phyloP scores from a whole-genome alignment of 208 protist species.

The Trypanosomatidae sp. region DNA sequence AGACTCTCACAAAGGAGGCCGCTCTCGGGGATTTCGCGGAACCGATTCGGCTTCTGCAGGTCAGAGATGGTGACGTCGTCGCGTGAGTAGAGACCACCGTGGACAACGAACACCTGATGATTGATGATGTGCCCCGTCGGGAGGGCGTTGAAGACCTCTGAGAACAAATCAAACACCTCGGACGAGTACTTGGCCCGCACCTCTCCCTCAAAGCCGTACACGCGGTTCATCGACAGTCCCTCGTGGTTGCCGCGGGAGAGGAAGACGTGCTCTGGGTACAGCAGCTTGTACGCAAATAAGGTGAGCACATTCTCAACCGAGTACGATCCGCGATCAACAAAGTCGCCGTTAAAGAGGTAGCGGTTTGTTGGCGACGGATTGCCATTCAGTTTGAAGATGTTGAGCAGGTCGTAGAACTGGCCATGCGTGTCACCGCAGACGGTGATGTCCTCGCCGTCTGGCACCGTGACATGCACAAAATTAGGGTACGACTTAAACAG shows the following conservation, averaged over 20 bases:
- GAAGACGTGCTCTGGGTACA: slow-evolving; percentile 96
- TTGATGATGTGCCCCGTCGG: slow-evolving; percentile 95
- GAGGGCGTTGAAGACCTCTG: slow-evolving; percentile 95
- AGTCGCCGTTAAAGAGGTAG: slow-evolving; percentile 97
- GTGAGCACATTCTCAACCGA: slow-evolving; percentile 96
- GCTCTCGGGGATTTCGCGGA: slow-evolving; percentile 93
- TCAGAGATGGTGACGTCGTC: slow-evolving; percentile 97
- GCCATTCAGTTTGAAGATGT: slow-evolving; percentile 96
- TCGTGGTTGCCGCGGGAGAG: slow-evolving; percentile 98
- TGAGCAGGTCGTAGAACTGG: slow-evolving; percentile 98
- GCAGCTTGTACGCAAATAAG: slow-evolving; percentile 96
- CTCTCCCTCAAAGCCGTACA: slow-evolving; percentile 99
- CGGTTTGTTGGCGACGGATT: slow-evolving; percentile 87
- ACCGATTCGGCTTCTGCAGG: slow-evolving; percentile 95
- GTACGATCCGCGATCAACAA: slow-evolving; percentile 97
- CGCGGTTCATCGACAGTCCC: slow-evolving; percentile 94
- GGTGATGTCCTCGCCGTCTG: slow-evolving; percentile 88
- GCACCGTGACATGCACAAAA: slow-evolving; percentile 87
- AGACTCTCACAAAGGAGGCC: slow-evolving; percentile 97
- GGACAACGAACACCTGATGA: slow-evolving; percentile 94
- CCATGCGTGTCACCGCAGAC: slow-evolving; percentile 99
- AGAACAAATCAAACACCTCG: slow-evolving; percentile 94
- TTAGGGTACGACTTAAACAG: slow-evolving; percentile 85
- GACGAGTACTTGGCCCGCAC: slow-evolving; percentile 95
- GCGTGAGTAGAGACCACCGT: slow-evolving; percentile 95